Evolutionary conservation across 306 rosid genomes (phyloP).

Genomic region (Quercus mongolica): DNA sequence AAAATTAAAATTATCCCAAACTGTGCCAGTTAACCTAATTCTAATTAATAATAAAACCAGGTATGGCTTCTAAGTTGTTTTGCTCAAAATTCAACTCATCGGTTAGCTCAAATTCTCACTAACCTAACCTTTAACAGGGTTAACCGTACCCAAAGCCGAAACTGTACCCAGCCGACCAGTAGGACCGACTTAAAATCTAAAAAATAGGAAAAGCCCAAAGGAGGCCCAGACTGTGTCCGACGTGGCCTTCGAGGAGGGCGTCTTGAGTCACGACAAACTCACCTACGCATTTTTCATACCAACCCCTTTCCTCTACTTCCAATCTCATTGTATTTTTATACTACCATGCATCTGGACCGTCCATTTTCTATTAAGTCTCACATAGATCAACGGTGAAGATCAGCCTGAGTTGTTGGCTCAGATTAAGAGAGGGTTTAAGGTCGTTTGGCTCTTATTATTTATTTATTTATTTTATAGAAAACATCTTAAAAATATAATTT

Average conservation of each 20-base stretch:
- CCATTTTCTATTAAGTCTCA: background rate
- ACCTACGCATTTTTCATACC: conserved; percentile 1
- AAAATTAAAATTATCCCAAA: too few relatives aligned
- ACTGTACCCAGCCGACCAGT: background rate
- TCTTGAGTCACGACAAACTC: conserved; percentile 2
- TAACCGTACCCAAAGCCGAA: background rate
- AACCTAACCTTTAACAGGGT: background rate
- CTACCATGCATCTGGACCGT: background rate
- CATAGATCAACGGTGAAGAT: background rate
- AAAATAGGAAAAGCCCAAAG: background rate
- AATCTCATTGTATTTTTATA: background rate
- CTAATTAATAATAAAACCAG: too few relatives aligned
- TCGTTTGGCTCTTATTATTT: too few relatives aligned
- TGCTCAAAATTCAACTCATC: background rate
- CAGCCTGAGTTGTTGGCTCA: background rate
- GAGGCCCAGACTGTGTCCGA: background rate
- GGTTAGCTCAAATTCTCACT: background rate
- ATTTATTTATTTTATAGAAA: too few relatives aligned
- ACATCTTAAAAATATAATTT: too few relatives aligned
- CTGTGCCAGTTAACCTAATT: too few relatives aligned
- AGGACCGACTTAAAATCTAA: background rate
- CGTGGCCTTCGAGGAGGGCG: conserved; percentile 9
- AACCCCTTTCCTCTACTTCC: background rate
- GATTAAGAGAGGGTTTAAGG: too few relatives aligned
- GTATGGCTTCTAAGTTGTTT: too few relatives aligned